Evolutionary conservation across 2,329 filamentous ascomycete species (phyloP).

Genomic region (Xylaria sp.): DNA sequence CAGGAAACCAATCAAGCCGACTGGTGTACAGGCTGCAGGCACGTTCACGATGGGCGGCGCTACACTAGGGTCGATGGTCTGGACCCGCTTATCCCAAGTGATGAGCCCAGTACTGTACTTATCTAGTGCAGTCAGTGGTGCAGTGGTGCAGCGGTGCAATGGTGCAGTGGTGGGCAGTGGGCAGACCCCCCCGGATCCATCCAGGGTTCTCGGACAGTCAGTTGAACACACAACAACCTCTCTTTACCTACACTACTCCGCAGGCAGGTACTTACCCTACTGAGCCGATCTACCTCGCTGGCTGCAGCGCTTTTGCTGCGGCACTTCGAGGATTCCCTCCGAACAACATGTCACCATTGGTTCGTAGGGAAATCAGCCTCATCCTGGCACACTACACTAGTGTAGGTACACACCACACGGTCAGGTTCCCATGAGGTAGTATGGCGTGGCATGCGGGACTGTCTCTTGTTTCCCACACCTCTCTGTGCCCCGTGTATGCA

Average conservation of each 20-base stretch:
- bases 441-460: neutral
- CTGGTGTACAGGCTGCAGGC: neutral
- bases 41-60: slow-evolving; percentile 9
- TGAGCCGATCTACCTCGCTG: neutral
- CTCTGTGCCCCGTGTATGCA: slow-evolving; percentile 23
- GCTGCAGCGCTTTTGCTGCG: too few species aligned
- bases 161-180: too few species aligned
- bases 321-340: neutral
- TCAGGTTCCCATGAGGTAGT: neutral
- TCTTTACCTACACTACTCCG: slow-evolving; percentile 6
- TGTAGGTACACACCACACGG: too few species aligned
- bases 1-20: slow-evolving; percentile 16
- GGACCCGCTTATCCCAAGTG: slow-evolving; percentile 9
- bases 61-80: slow-evolving; percentile 21
- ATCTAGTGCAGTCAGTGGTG: too few species aligned
- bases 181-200: neutral
- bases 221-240: neutral
- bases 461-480: slow-evolving; percentile 6
- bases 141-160: too few species aligned
- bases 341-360: slow-evolving; percentile 11
- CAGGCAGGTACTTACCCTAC: too few species aligned
- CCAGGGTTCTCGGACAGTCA: slow-evolving; percentile 18
- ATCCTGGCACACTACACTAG: slow-evolving; percentile 19
- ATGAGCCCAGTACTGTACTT: neutral
- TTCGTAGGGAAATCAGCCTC: slow-evolving; percentile 25